Evolutionary conservation across 2,329 filamentous ascomycete genomes (phyloP).

Genomic region (Trichoderma sp.): DNA sequence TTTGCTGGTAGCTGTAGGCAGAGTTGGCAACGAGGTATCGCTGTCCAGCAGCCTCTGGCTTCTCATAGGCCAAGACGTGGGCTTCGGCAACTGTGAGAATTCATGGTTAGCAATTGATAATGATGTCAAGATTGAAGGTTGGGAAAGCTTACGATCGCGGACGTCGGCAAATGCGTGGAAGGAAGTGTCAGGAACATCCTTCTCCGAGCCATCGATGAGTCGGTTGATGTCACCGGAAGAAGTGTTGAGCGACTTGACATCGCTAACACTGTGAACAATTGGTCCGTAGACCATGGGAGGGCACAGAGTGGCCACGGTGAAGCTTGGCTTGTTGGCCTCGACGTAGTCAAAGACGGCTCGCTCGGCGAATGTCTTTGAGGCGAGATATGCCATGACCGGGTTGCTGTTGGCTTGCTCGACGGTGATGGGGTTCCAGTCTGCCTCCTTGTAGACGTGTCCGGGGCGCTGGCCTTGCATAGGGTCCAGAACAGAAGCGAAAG

Average conservation of each 20-base stretch:
- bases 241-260: background rate
- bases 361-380: background rate
- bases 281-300: slow-evolving; percentile 5
- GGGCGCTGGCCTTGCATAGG: background rate
- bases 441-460: background rate
- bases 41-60: slow-evolving; percentile 1
- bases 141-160: background rate
- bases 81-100: background rate
- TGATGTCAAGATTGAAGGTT: rapidly evolving
- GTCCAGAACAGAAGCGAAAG: background rate
- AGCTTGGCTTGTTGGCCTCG: background rate
- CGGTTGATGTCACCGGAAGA: background rate
- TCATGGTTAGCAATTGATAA: background rate
- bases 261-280: background rate
- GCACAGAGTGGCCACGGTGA: background rate
- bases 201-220: background rate
- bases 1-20: slow-evolving; percentile 1
- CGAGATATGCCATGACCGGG: background rate
- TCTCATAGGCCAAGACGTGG: background rate
- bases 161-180: slow-evolving; percentile 1
- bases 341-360: background rate
- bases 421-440: background rate
- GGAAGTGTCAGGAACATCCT: background rate
- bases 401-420: background rate
- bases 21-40: background rate